Conservation (phyloP, 2,329 filamentous ascomycete species). For the Penicillium brasilianum region DNA sequence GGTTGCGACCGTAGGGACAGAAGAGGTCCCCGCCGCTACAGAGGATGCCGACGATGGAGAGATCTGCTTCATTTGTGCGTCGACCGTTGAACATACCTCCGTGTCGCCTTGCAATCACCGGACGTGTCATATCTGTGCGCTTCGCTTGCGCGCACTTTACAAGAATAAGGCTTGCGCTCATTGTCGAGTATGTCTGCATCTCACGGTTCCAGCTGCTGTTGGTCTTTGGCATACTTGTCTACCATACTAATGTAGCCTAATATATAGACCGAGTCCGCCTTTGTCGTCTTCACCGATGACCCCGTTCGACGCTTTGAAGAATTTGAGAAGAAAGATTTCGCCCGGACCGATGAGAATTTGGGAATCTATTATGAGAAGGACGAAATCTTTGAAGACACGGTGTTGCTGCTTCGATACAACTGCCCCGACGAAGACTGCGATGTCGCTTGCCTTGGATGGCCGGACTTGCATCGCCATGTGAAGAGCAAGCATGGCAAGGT, state of each 20-base stretch:
- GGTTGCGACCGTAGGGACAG: conserved; percentile 38
- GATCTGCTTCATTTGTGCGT: conserved; percentile 97
- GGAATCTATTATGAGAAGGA: conserved; percentile 89
- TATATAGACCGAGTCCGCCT: conserved; percentile 54
- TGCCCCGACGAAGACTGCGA: conserved; percentile 86
- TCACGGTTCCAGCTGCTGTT: neutral
- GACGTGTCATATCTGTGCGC: conserved; percentile 93
- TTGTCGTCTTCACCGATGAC: conserved; percentile 92
- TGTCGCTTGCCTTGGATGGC: conserved; percentile 81
- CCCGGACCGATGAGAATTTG: conserved; percentile 78
- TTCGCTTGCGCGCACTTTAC: conserved; percentile 90
- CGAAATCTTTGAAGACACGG: conserved; percentile 88
- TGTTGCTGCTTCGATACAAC: conserved; percentile 88
- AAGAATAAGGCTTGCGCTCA: conserved; percentile 97
- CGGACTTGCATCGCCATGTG: conserved; percentile 80
- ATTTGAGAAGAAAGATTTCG: conserved; percentile 75
- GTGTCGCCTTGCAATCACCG: conserved; percentile 94
- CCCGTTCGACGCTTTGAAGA: conserved; percentile 81
- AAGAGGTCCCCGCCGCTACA: conserved; percentile 37
- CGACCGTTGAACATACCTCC: conserved; percentile 82
- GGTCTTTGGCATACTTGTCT: neutral
- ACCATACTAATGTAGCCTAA: conserved; percentile 18
- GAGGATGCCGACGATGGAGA: conserved; percentile 70
- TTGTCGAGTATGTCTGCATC: conserved; percentile 70
- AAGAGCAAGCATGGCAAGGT: conserved; percentile 80